A percentile compares a stretch with the other conserved stretches of the same genome.
phyloP scores from a whole-genome alignment of 768 basidiomycete species.

The Hericium erinaceus region DNA sequence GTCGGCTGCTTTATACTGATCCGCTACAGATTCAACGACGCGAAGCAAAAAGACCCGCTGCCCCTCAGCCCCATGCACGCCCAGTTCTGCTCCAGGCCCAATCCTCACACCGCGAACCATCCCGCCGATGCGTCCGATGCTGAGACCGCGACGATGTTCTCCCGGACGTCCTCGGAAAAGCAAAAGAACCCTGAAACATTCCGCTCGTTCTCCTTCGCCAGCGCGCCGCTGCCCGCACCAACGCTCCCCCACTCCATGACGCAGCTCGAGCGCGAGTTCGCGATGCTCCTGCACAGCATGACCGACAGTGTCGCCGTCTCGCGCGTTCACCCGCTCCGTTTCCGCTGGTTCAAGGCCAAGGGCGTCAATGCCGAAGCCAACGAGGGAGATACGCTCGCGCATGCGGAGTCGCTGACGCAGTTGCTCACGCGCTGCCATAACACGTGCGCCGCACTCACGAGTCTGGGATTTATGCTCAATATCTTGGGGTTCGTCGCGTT shows the following conservation, averaged over 20 bases:
- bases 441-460: slow-evolving; percentile 6
- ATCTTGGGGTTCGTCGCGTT: slow-evolving; percentile 7
- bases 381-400: background rate
- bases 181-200: background rate
- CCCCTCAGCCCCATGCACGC: background rate
- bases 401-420: slow-evolving; percentile 7
- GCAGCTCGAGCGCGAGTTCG: background rate
- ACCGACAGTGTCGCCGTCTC: background rate
- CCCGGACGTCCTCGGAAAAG: background rate
- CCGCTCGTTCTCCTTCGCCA: background rate
- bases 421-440: slow-evolving; percentile 8
- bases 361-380: background rate
- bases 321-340: background rate
- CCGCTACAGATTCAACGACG: slow-evolving; percentile 5
- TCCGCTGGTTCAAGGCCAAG: background rate
- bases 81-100: background rate
- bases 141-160: background rate
- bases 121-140: background rate
- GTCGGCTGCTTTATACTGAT: slow-evolving; percentile 9
- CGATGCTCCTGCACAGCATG: background rate
- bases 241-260: background rate
- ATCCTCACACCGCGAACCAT: background rate
- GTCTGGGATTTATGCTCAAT: slow-evolving; percentile 7
- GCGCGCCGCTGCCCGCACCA: background rate
- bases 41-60: background rate